phyloP scores from a whole-genome alignment of 345 rosid species.

The Diplotaxis tenuifolia region DNA sequence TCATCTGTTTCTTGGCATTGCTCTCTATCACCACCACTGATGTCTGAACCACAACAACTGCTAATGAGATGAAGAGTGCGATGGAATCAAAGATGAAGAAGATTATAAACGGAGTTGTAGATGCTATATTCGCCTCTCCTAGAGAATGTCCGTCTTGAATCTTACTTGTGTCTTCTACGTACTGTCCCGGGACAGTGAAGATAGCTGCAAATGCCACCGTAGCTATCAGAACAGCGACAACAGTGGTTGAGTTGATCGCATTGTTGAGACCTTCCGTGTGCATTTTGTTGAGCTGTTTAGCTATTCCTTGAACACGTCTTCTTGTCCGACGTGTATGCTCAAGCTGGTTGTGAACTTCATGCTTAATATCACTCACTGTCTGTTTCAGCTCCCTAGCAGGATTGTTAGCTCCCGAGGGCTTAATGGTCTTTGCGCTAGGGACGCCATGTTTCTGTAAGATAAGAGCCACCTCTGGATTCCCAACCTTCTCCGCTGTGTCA shows the following conservation, averaged over 20 bases:
- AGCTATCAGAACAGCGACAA: constrained; percentile 82
- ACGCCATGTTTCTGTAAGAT: constrained; percentile 67
- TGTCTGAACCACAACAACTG: constrained; percentile 85
- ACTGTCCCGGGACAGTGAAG: constrained; percentile 83
- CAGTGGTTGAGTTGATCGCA: constrained; percentile 82
- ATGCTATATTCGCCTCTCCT: constrained; percentile 45
- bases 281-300: constrained; percentile 77
- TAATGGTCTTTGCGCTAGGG: constrained; percentile 54
- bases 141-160: constrained; percentile 50
- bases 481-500: constrained; percentile 80
- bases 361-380: constrained; percentile 85
- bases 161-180: constrained; percentile 45
- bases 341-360: constrained; percentile 84
- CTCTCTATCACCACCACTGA: constrained; percentile 84
- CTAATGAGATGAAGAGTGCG: constrained; percentile 83
- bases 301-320: constrained; percentile 71
- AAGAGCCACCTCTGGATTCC: constrained; percentile 48
- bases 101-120: constrained; percentile 51
- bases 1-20: constrained; percentile 88
- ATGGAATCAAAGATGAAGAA: constrained; percentile 38
- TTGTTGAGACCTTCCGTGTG: constrained; percentile 87
- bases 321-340: constrained; percentile 80
- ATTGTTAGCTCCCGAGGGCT: constrained; percentile 43
- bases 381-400: constrained; percentile 76
- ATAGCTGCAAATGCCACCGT: constrained; percentile 86